These are phyloP conservation scores for Endocalyx cinctus DNA, from an alignment of 2,329 filamentous ascomycete species.

Conservation along the genomic window DNA sequence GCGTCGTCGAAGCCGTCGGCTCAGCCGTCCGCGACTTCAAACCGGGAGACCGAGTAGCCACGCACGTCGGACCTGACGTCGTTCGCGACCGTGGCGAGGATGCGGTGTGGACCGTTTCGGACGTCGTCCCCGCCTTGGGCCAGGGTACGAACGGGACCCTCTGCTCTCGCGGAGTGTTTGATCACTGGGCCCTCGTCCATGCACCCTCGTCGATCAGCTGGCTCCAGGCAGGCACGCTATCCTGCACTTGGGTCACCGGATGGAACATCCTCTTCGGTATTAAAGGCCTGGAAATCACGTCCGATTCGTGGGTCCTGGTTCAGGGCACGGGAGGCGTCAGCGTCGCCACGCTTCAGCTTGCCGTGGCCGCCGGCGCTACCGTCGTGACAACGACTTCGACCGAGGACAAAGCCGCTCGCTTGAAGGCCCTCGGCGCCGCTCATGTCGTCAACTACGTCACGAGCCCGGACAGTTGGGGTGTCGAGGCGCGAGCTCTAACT, in stretches of 20 bases:
- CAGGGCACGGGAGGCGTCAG: conserved; percentile 38
- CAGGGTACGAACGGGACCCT: conserved; percentile 44
- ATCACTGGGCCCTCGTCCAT: conserved; percentile 37
- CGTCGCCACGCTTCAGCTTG: conserved; percentile 33
- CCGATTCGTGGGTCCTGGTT: conserved; percentile 29
- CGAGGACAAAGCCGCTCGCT: conserved; percentile 45
- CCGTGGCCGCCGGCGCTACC: conserved; percentile 43
- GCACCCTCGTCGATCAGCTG: conserved; percentile 34
- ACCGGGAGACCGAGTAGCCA: conserved; percentile 41
- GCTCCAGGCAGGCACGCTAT: conserved; percentile 36
- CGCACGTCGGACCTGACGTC: conserved; percentile 39
- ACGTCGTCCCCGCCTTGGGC: conserved; percentile 57
- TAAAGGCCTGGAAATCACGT: conserved; percentile 33
- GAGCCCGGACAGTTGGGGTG: conserved; percentile 52
- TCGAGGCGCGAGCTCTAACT: conserved; percentile 46
- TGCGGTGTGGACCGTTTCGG: conserved; percentile 51
- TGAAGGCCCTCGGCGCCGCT: conserved; percentile 54
- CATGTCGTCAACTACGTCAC: conserved; percentile 58
- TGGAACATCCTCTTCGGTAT: conserved; percentile 49
- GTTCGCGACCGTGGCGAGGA: conserved; percentile 54
- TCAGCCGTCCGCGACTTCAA: conserved; percentile 13
- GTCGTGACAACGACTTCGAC: conserved; percentile 59
- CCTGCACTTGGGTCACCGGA: conserved; percentile 46
- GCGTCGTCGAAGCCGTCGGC: conserved; percentile 34
- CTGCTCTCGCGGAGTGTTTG: conserved; percentile 42